Percentiles rank a stretch among this genome's conserved stretches.
These are phyloP conservation scores for Lichtheimia ornata DNA, from an alignment of 371 early-diverging fungal genomes.

Conservation along the genomic window DNA sequence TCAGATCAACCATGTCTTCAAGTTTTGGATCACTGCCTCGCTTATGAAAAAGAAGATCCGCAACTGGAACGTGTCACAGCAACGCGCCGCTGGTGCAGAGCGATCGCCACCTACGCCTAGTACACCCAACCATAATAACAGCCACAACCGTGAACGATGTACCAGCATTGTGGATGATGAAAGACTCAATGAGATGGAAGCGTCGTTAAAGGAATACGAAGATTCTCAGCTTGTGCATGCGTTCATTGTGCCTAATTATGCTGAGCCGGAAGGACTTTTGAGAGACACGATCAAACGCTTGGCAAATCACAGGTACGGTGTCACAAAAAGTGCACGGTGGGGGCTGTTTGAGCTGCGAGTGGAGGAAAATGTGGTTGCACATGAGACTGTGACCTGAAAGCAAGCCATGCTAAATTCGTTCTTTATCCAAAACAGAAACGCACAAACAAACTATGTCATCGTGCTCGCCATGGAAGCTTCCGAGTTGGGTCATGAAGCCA, in stretches of 20 bases:
- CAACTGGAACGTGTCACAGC: constrained; percentile 43
- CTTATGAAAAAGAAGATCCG: constrained; percentile 46
- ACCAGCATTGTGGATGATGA: constrained; percentile 35
- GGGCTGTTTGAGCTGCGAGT: constrained; percentile 2
- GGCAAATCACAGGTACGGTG: constrained; percentile 43
- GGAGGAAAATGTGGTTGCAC: background rate
- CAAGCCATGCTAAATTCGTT: background rate
- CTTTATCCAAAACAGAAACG: constrained; percentile 29
- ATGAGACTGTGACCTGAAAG: too few species aligned
- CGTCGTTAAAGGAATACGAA: constrained; percentile 27
- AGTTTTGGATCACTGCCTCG: constrained; percentile 47
- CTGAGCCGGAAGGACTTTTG: constrained; percentile 51
- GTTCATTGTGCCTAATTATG: constrained; percentile 67
- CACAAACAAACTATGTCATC: constrained; percentile 51
- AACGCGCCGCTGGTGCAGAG: constrained; percentile 12
- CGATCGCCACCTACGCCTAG: constrained; percentile 4
- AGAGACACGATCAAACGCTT: constrained; percentile 46
- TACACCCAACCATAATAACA: background rate
- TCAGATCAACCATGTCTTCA: constrained; percentile 57
- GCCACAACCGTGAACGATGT: background rate
- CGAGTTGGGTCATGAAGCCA: constrained; percentile 60
- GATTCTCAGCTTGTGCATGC: constrained; percentile 41
- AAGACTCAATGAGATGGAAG: constrained; percentile 47
- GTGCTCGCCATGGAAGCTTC: constrained; percentile 79
- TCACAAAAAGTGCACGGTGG: background rate